Conservation (phyloP, 441 rosid genomes). For the Pelargonium citronellum region DNA sequence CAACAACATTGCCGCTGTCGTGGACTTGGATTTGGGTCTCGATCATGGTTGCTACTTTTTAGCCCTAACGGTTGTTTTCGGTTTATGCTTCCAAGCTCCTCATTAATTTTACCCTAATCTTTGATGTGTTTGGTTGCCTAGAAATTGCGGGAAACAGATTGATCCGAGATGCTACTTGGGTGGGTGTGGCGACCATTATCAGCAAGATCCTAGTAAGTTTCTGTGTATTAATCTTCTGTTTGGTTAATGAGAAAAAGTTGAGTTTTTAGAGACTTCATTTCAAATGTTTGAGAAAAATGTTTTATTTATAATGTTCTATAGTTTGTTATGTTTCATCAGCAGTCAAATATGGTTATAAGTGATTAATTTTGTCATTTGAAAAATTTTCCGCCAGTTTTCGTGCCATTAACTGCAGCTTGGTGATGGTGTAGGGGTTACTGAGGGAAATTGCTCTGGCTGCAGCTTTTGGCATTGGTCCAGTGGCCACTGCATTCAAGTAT, state of each 20-base stretch:
- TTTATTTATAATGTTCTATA: too few relatives aligned
- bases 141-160: conserved; percentile 2
- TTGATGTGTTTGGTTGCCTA: neutral
- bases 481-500: conserved; percentile 6
- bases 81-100: neutral
- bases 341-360: neutral
- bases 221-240: neutral
- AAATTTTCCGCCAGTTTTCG: neutral
- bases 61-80: conserved; percentile 1
- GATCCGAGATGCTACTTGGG: neutral
- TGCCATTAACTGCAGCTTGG: neutral
- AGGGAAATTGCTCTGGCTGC: conserved; percentile 8
- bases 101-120: neutral
- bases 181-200: neutral
- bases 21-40: neutral
- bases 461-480: conserved; percentile 6
- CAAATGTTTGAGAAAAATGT: too few relatives aligned
- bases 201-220: conserved; percentile 3
- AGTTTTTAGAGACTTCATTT: neutral
- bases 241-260: neutral
- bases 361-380: neutral
- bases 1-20: neutral
- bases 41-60: neutral
- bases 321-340: conserved; percentile 4
- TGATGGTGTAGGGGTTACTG: conserved; percentile 3